Evolutionary conservation across 2,329 filamentous ascomycete genomes (phyloP), one percentile per base, ranked within the genome.

Genomic region (Xylaria arbuscula): DNA sequence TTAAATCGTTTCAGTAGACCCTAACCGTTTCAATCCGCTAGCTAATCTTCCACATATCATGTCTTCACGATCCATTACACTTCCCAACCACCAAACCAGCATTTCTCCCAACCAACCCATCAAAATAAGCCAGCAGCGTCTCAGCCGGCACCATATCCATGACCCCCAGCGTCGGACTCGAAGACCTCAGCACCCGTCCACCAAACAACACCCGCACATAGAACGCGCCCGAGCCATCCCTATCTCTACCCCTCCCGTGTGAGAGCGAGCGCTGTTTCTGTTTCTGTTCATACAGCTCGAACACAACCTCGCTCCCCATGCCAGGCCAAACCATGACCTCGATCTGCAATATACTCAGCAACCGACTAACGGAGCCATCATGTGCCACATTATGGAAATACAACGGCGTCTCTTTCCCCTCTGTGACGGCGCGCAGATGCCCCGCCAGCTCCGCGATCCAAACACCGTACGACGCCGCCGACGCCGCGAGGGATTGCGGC

Each of bases 321-420:
- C 92, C 92, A 0, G 92, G 92, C 92, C 92, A 95, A 0, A 93
- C 89, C 92, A 95, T 95, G 61, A 83, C 78, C 24, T 93, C 89
- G 1, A 92, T 75, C 80, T 95, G 92, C 75, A 96, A 76, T 17
- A 94, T 85, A 2, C 88, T 88, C 24, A 96, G 81, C 7, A 95
- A 74, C 2, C 88, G 81, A 11, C 90, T 89, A 7, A 94, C 76
- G 3, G 88, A 90, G 2, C 93, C 93, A 73, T 96, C 93, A 74
- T 97, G 93, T 2, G 92, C 93, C 45, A 96, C 85, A 71, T 95
- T 94, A 76, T 96, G 93, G 51, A 89, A 80, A 76, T 93, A 95
- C 1, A 84, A 76, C 0, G 79, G 81, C 47, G 48, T 48, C 3
- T 74, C 76, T 2, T 74, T 76, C 1, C 72, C 84, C 2, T 74